phyloP scores from a whole-genome alignment of 768 basidiomycete species.

The Mycena polygramma region DNA sequence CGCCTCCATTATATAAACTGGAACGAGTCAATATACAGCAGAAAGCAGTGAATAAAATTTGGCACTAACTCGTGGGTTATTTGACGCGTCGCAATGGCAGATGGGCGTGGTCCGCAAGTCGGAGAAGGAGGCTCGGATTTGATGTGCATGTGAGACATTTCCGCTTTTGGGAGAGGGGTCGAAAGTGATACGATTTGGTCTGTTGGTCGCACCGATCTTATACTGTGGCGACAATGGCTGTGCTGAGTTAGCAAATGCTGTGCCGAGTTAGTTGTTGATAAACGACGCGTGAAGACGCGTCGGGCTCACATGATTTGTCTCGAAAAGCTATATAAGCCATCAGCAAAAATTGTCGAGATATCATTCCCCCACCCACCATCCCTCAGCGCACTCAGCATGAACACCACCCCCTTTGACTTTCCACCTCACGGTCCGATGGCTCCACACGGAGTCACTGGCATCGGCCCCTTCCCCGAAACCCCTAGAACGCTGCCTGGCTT shows the following conservation, averaged over 20 bases:
- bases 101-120: not conserved
- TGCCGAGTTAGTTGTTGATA: no score
- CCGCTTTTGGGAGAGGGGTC: conserved; percentile 1
- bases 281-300: not conserved
- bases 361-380: not conserved
- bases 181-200: not conserved
- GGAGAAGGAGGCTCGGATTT: not conserved
- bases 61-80: not conserved
- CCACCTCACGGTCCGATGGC: not conserved
- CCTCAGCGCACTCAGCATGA: no score
- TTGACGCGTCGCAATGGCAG: not conserved
- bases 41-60: no score
- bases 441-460: not conserved
- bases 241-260: conserved; percentile 4
- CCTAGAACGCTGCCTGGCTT: no score
- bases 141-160: not conserved
- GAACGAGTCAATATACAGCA: no score
- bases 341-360: not conserved
- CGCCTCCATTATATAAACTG: conserved; percentile 19
- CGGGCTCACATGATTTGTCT: not conserved
- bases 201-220: not conserved
- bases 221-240: not conserved
- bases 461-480: no score
- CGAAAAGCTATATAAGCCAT: conserved; percentile 5
- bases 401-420: not conserved